A percentile compares a stretch with the other conserved stretches of the same genome.
phyloP scores from a whole-genome alignment of 208 protist genomes.

The Wallacemonas sp. region DNA sequence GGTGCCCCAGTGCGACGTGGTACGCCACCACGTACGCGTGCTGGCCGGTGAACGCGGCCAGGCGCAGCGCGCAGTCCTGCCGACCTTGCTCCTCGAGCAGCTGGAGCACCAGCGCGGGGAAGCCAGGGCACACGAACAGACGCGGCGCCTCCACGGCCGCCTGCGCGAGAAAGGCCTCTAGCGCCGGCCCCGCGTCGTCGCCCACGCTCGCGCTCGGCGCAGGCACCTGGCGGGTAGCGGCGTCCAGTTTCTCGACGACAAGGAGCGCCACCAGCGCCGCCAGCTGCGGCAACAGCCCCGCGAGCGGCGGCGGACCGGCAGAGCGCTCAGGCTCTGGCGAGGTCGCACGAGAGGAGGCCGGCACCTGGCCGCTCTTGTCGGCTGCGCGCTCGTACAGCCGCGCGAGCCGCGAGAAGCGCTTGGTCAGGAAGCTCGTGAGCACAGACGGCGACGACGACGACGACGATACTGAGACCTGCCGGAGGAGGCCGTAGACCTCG shows the following conservation, averaged over 20 bases:
- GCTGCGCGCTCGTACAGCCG: slow-evolving; percentile 1
- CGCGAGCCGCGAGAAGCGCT: slow-evolving; percentile 13
- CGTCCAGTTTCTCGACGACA: slow-evolving; percentile 28
- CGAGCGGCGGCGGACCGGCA: too few species aligned
- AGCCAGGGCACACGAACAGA: slow-evolving; percentile 38
- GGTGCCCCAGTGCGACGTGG: slow-evolving; percentile 41
- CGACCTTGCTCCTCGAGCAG: slow-evolving; percentile 89
- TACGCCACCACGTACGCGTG: slow-evolving; percentile 62
- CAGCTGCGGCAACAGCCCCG: slow-evolving; percentile 19
- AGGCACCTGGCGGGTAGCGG: slow-evolving; percentile 18
- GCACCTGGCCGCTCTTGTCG: neutral
- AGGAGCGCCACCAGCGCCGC: slow-evolving; percentile 32
- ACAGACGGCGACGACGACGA: neutral
- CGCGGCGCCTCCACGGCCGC: slow-evolving; percentile 27
- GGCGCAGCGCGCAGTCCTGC: slow-evolving; percentile 70
- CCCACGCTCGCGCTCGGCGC: neutral
- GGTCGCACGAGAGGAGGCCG: too few species aligned
- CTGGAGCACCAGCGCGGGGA: slow-evolving; percentile 52
- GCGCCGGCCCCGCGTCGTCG: slow-evolving; percentile 1
- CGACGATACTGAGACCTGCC: slow-evolving; percentile 26
- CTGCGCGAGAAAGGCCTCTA: slow-evolving; percentile 34
- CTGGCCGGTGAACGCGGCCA: slow-evolving; percentile 77
- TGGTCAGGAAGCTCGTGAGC: slow-evolving; percentile 6
- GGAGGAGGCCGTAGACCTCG: slow-evolving; percentile 51
- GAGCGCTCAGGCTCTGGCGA: too few species aligned